Evolutionary conservation across 2,329 filamentous ascomycete species (phyloP).

Genomic region (Trichoderma polysporum): DNA sequence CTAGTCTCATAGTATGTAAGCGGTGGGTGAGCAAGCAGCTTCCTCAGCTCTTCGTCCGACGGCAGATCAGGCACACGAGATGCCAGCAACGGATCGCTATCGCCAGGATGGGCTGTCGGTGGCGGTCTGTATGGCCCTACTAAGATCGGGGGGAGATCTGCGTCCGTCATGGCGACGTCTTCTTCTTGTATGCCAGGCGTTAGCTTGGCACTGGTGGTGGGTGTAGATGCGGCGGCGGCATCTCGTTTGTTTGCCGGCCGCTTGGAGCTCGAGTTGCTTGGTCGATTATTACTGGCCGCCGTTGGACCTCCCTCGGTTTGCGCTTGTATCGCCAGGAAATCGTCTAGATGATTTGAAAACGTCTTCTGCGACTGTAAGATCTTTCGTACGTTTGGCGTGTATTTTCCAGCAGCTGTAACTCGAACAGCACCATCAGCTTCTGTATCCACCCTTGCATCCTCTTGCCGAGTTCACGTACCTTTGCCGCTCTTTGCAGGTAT

Average conservation of each 20-base stretch:
- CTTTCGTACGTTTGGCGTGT: constrained; percentile 69
- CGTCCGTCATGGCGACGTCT: constrained; percentile 32
- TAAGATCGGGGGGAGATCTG: constrained; percentile 33
- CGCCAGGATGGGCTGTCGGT: constrained; percentile 45
- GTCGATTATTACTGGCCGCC: constrained; percentile 27
- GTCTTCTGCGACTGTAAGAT: constrained; percentile 80
- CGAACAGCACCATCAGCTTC: not conserved
- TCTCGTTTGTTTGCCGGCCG: constrained; percentile 31
- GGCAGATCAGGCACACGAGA: constrained; percentile 59
- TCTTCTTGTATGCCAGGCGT: constrained; percentile 25
- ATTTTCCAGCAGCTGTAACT: constrained; percentile 49
- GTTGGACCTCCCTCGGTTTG: constrained; percentile 41
- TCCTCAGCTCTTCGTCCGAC: constrained; percentile 60
- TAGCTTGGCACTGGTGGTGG: constrained; percentile 24
- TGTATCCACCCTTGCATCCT: not conserved
- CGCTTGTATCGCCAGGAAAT: constrained; percentile 67
- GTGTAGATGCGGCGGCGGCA: constrained; percentile 3
- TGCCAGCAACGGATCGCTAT: constrained; percentile 58
- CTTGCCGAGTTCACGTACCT: constrained; percentile 32
- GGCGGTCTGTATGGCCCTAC: constrained; percentile 35
- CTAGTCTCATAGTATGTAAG: constrained; percentile 66
- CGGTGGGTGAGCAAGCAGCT: constrained; percentile 62
- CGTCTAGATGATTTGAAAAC: constrained; percentile 78
- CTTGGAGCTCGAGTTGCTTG: constrained; percentile 34
- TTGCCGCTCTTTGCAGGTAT: constrained; percentile 57